Evolutionary conservation across 1,139 yeast genomes (phyloP), one percentile per base, ranked within the genome.

Genomic region (Diutina siamensis): DNA sequence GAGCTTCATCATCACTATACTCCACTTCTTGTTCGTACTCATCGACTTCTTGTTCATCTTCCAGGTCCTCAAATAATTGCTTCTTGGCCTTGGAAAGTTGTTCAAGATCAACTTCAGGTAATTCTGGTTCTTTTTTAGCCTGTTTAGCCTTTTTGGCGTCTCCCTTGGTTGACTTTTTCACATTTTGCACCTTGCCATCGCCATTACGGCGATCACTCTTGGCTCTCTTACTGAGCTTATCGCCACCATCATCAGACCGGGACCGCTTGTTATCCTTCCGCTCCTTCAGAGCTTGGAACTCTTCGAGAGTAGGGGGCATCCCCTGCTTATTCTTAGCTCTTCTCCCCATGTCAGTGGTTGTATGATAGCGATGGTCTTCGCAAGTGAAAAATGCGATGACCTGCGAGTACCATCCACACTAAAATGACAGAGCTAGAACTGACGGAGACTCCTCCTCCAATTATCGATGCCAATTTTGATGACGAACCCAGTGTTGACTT

Each of bases 291-390:
- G 44, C 44, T 46, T 50, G 46, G n/a, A 88, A 81, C 57, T 88
- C 95, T 42, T 88, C 97, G 52, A 80, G 71, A 12, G 85, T 60
- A 40, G 96, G 96, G 54, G 97, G 97, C 49, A 76, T 84, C 32
- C 86, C 89, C 67, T 88, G 97, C 72, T 85, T 88, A 59, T 84
- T 83, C 68, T 82, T 85, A 49, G 87, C 84, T 71, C 86, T 82
- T 77, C 95, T 83, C 62, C 96, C 97, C 96, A 87, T 87, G 49
- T n/a, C n/a, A n/a, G n/a, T n/a, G n/a, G 48, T 58, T 35, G 31
- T 48, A 13, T 52, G 52, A 54, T 49, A 51, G 56, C 47, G 56
- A 50, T 50, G 53, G 28, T 22, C 40, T 18, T 35, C 40, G 40
- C 40, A 15, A 21, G 40, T n/a, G 5, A 21, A 35, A 35, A 35